phyloP scores from a whole-genome alignment of 495 filamentous ascomycete genomes.

The Xylaria grammica region DNA sequence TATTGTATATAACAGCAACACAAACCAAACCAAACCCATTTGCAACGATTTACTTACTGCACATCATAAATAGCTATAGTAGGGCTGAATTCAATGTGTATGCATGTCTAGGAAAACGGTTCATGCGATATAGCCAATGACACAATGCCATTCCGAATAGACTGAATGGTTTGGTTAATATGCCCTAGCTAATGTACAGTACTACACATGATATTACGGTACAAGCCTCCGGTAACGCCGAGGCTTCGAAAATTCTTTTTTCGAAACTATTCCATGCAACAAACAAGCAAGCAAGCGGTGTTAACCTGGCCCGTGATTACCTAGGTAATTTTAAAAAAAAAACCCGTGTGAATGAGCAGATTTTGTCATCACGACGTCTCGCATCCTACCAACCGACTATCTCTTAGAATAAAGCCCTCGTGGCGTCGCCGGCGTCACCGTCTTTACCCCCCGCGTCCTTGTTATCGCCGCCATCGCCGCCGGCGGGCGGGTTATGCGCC shows the following conservation, averaged over 20 bases:
- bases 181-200: constrained; percentile 10
- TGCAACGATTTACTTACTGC: too few relatives aligned
- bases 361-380: not conserved
- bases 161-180: not conserved
- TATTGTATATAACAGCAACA: too few relatives aligned
- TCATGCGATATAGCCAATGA: too few relatives aligned
- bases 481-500: constrained; percentile 43
- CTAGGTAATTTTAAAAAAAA: not conserved
- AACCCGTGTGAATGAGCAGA: too few relatives aligned
- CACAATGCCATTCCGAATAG: too few relatives aligned
- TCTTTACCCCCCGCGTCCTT: constrained; percentile 3
- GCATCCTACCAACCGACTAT: not conserved
- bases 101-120: too few relatives aligned
- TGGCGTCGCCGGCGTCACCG: constrained; percentile 11
- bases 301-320: not conserved
- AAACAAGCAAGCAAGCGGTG: not conserved
- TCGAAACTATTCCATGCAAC: not conserved
- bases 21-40: too few relatives aligned
- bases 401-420: constrained; percentile 35
- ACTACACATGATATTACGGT: not conserved
- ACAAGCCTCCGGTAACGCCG: constrained; percentile 15
- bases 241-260: not conserved
- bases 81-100: too few relatives aligned
- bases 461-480: not conserved
- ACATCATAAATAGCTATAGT: too few relatives aligned